These are phyloP conservation scores for Colletotrichum liaoningense DNA, from an alignment of 2,329 filamentous ascomycete species.

Conservation along the genomic window DNA sequence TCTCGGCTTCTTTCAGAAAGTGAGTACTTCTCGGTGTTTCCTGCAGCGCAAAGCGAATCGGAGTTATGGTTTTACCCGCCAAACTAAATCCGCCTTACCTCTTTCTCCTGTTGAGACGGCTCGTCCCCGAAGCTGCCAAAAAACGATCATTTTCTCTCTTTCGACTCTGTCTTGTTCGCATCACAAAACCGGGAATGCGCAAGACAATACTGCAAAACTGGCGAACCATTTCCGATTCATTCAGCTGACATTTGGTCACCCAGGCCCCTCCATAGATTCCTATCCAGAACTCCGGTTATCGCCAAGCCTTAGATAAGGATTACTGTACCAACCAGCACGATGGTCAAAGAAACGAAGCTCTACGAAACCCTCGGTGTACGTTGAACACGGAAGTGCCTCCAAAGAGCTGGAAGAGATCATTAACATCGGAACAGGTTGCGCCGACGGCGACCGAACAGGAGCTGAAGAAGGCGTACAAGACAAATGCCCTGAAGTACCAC, in stretches of 20 bases:
- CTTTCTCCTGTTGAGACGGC: background rate
- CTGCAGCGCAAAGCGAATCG: background rate
- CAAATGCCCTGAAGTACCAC: slow-evolving; percentile 84
- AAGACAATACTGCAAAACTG: background rate
- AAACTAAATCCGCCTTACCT: background rate
- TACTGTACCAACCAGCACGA: slow-evolving; percentile 47
- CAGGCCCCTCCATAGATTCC: slow-evolving; percentile 26
- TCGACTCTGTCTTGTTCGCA: background rate
- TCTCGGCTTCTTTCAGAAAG: slow-evolving; percentile 3
- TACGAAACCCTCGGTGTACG: slow-evolving; percentile 84
- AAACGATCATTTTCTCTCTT: too few species aligned
- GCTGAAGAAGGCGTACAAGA: slow-evolving; percentile 92
- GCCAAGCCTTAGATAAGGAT: slow-evolving; percentile 28
- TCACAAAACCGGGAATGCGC: background rate
- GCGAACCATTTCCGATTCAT: background rate
- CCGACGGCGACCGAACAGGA: slow-evolving; percentile 85
- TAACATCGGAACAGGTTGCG: slow-evolving; percentile 67
- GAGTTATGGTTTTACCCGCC: background rate
- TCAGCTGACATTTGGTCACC: slow-evolving; percentile 16
- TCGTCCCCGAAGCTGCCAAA: background rate
- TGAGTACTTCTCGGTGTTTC: background rate
- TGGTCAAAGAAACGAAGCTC: slow-evolving; percentile 83
- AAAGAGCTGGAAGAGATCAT: background rate
- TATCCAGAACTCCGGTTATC: background rate
- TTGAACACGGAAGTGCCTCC: slow-evolving; percentile 34